Base-by-base conservation (phyloP, 371 early-diverging fungal genomes). In the Rhizomucor pusillus region DNA sequence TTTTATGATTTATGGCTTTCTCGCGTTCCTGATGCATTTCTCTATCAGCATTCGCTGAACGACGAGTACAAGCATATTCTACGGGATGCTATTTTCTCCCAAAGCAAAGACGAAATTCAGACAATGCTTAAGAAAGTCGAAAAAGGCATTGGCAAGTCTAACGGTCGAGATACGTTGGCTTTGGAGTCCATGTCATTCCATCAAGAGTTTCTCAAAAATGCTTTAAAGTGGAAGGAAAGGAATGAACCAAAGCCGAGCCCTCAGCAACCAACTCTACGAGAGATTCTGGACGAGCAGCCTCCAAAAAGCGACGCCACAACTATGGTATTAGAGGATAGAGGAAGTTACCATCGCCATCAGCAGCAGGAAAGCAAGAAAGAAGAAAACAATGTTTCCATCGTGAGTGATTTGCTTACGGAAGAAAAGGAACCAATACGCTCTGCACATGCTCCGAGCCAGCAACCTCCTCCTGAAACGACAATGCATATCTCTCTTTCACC, bases 91-190 rank as follows among this genome's bases (percentile, higher is more conserved):
- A 65, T 85, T 14, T 72, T 66, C 46, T 73, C 73, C 9, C 57
- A 67, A 48, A 62, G 69, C 19, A 39, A 66, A 0, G 62, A 68
- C 0, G 66, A 56, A 3, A 13, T 82, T 3, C 48, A 52, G 34
- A 35, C 22, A 0, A 55, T 72, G 13, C 44, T 70, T 3, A 58
- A 55, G 13, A 68, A 70, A 0, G 65, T 76, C 0, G 50, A 62
- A 20, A 77, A 73, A 29, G 65, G 67, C 24, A 61, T 63, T 37
- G 80, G 78, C 14, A 85, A 84, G 54, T 63, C 77, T 13, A 79
- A 54, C 12, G 73, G 60, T 41, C 60, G 66, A 13, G 77, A 85
- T 45, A 68, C 64, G 5, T 19, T 68, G 4, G 60, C 66, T 0
- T 47, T 69, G 1, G 76, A 80, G 20, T 54, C 78, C 1, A 52